Base-by-base conservation (phyloP, 1,284 basidiomycete species). In the Butyriboletus appendiculatus region DNA sequence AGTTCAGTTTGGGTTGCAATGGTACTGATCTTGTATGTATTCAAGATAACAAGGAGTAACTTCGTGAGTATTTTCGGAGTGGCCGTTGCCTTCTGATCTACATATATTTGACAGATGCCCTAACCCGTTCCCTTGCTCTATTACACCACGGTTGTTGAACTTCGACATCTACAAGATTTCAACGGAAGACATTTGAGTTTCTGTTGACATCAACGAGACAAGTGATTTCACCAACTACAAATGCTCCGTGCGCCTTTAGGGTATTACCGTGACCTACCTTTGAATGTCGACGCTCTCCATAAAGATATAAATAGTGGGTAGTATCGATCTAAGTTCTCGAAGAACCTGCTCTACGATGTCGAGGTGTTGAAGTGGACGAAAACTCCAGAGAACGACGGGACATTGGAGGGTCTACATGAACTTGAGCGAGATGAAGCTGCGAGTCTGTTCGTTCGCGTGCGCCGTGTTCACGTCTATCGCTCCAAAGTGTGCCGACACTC, bases 281-380 rank as follows among this genome's bases (percentile, higher is more conserved):
- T 16, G 32, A n/a, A 16, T 30, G 6, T 16, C 33, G 28, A 28
- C 9, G 28, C 28, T 28, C 10, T 28, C 28, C 28, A 10, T 16
- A 7, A 7, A 9, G 33, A 30, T 28, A 33, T 10, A 16, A 34
- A 28, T 10, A 10, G 7, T 14, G 15, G 33, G 15, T 16, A 16
- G 33, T 16, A 16, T 3, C 15, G 33, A 26, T 28, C 48, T 68
- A 68, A n/a, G 60, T 66, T 37, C 49, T 60, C 15, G 64, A 65
- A 35, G 66, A 67, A 22, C 60, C 64, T 15, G 48, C 57, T 35
- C 66, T 62, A 15, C 62, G 63, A 48, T 65, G 63, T 34, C 56
- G 54, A 28, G 44, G 39, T 38, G 48, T 39, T 22, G 56, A 54
- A 15, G 24, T 22, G 2, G 56, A 43, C 14, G 52, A 53, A 38